Percentiles rank a stretch among this genome's conserved stretches.
Evolutionary conservation across 129 eudicot genomes (phyloP).

Genomic region (Pseudognaphalium luteoalbum): DNA sequence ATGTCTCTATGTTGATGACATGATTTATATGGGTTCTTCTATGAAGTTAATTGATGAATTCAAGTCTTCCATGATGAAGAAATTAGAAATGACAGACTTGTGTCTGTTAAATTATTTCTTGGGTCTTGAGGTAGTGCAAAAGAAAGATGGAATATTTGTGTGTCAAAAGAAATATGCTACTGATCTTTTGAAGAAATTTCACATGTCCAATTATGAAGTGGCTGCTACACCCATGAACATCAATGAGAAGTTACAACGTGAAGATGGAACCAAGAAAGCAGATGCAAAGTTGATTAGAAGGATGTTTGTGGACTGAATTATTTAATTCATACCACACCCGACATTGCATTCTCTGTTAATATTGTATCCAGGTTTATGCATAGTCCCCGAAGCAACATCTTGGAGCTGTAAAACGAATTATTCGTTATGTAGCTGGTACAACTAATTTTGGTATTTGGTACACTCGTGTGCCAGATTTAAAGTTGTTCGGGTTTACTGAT

Average conservation of each 20-base stretch:
- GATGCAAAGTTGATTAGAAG: slow-evolving; percentile 7
- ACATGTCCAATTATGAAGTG: background rate
- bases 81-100: slow-evolving; percentile 18
- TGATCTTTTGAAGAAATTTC: slow-evolving; percentile 18
- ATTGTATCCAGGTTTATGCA: no score
- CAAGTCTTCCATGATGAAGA: slow-evolving; percentile 14
- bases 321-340: no score
- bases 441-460: no score
- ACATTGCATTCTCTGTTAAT: no score
- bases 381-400: no score
- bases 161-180: no score
- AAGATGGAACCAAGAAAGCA: background rate
- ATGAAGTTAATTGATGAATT: slow-evolving; percentile 19
- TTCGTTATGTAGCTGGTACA: no score
- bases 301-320: slow-evolving; percentile 17
- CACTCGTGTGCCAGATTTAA: no score
- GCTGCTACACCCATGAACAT: slow-evolving; percentile 15
- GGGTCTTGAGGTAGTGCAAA: slow-evolving; percentile 27
- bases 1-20: slow-evolving; percentile 33
- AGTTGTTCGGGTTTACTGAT: no score
- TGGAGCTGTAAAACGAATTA: no score
- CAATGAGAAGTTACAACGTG: slow-evolving; percentile 4
- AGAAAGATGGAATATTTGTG: slow-evolving; percentile 9
- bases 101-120: background rate
- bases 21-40: slow-evolving; percentile 32